phyloP scores from a whole-genome alignment of 352 stramenopile genomes.

The Phytophthora uliginosa region DNA sequence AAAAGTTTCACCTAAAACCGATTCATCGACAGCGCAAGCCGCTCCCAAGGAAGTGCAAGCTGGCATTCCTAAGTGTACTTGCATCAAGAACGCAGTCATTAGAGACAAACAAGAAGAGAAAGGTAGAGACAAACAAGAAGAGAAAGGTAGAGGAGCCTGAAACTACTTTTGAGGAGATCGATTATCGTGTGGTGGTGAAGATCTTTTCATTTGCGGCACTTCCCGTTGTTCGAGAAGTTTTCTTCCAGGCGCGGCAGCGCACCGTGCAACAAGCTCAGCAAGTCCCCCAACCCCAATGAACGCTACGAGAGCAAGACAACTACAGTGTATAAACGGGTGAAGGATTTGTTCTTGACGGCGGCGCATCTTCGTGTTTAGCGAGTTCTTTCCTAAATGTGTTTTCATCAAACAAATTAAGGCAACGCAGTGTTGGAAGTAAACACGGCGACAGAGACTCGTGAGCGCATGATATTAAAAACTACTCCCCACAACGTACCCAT shows the following conservation, averaged over 20 bases:
- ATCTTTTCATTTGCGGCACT: not conserved
- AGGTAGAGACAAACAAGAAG: not conserved
- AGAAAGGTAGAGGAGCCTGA: not conserved
- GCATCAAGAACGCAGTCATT: not conserved
- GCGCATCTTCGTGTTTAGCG: not conserved
- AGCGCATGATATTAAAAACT: no score
- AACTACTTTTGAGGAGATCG: not conserved
- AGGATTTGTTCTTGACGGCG: not conserved
- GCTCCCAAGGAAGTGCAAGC: not conserved
- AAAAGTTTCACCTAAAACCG: constrained; percentile 1
- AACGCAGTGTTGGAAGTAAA: no score
- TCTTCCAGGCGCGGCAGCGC: not conserved
- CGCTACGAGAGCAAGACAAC: not conserved
- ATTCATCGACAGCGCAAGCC: not conserved
- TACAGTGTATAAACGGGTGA: not conserved
- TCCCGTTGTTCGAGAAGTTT: not conserved
- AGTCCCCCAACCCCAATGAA: not conserved
- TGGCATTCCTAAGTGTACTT: not conserved
- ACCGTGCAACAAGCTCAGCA: not conserved
- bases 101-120: not conserved
- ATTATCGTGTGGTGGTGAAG: not conserved
- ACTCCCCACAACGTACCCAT: not conserved
- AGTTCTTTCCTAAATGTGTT: no score
- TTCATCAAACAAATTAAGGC: no score
- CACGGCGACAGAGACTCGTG: no score